These are phyloP conservation scores for Thraustochytrium sp. DNA, from an alignment of 352 stramenopile genomes.

Conservation along the genomic window DNA sequence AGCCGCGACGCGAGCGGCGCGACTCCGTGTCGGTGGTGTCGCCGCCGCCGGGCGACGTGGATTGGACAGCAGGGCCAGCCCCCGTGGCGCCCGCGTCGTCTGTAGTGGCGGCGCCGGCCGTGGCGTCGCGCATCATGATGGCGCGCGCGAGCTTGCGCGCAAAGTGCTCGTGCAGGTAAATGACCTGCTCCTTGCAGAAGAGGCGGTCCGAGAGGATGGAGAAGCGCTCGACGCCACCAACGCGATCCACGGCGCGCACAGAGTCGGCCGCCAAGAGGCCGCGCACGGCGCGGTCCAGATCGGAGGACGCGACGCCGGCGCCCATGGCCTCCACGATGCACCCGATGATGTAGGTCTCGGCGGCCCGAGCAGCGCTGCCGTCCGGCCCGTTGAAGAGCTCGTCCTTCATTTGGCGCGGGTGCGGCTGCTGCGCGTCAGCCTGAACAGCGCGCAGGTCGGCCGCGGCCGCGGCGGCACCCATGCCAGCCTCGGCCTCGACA, in stretches of 20 bases:
- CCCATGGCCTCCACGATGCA: background rate
- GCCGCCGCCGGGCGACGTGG: too few relatives aligned
- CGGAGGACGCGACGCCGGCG: background rate
- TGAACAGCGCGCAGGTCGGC: too few relatives aligned
- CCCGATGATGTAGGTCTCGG: background rate
- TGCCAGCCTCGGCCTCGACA: too few relatives aligned
- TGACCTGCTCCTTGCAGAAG: conserved; percentile 1
- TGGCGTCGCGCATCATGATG: background rate
- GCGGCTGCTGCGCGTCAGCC: too few relatives aligned
- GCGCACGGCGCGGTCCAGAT: background rate
- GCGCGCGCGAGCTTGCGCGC: background rate
- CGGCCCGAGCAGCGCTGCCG: background rate
- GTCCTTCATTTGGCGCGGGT: background rate
- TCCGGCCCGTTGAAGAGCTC: background rate
- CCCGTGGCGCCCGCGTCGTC: too few relatives aligned
- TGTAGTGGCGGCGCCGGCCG: background rate
- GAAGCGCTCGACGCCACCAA: background rate
- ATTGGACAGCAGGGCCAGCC: too few relatives aligned
- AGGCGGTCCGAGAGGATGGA: background rate
- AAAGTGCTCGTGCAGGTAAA: background rate
- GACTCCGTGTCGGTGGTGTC: too few relatives aligned
- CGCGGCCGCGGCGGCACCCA: too few relatives aligned
- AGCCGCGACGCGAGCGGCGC: too few relatives aligned
- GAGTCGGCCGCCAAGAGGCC: background rate
- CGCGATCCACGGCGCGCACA: background rate